phyloP scores from a whole-genome alignment of 192 early-diverging fungal species.

The Coemansia reversa region DNA sequence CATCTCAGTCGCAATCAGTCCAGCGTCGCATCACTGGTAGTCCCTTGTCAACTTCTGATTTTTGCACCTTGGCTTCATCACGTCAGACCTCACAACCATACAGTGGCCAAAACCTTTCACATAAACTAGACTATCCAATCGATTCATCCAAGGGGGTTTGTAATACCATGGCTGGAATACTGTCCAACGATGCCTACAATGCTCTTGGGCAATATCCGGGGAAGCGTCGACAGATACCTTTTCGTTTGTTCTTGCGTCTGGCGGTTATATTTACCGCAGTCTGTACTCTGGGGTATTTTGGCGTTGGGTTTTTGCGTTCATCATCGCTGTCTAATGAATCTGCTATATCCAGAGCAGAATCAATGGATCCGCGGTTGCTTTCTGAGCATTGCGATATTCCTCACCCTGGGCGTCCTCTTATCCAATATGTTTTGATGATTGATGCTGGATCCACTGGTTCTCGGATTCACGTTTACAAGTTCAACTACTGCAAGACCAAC shows the following conservation, averaged over 20 bases:
- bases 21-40: constrained; percentile 19
- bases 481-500: constrained; percentile 85
- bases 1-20: constrained; percentile 10
- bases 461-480: constrained; percentile 95
- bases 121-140: neutral
- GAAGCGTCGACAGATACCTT: constrained; percentile 21
- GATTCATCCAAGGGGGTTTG: neutral
- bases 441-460: constrained; percentile 97
- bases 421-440: constrained; percentile 92
- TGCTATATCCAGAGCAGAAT: neutral
- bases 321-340: neutral
- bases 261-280: constrained; percentile 13
- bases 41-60: no score
- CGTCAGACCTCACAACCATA: no score
- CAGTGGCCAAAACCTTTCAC: no score
- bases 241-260: constrained; percentile 24
- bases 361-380: constrained; percentile 39
- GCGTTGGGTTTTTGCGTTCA: constrained; percentile 13
- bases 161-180: neutral
- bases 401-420: constrained; percentile 66
- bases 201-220: constrained; percentile 45
- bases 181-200: constrained; percentile 13
- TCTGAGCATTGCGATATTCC: constrained; percentile 63
- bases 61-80: no score
- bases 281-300: constrained; percentile 25